Percentiles rank a stretch among this genome's conserved stretches.
phyloP scores from a whole-genome alignment of 768 basidiomycete species.

The Russula griseocarnosa region DNA sequence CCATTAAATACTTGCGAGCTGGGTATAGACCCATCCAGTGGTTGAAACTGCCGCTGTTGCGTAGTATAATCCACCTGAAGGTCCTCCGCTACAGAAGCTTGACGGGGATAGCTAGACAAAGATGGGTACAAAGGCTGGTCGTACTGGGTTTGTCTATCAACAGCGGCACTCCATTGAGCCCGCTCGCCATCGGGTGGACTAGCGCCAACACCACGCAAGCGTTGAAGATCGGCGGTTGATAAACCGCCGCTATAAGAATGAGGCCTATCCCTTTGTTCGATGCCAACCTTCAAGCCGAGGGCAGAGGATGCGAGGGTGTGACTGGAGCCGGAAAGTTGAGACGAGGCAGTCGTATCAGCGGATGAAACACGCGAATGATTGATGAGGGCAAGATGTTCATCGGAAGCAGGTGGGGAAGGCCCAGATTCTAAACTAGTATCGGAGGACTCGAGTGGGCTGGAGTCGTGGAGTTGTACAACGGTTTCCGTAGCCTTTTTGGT shows the following conservation, averaged over 20 bases:
- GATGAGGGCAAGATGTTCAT: constrained; percentile 54
- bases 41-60: constrained; percentile 55
- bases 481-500: constrained; percentile 51
- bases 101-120: constrained; percentile 49
- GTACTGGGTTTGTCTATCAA: constrained; percentile 32
- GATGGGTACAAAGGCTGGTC: constrained; percentile 59
- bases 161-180: constrained; percentile 32
- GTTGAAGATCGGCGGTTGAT: constrained; percentile 67
- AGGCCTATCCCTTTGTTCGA: constrained; percentile 69
- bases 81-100: constrained; percentile 32
- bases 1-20: constrained; percentile 38
- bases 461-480: constrained; percentile 56
- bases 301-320: constrained; percentile 52
- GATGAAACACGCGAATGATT: constrained; percentile 82
- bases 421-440: constrained; percentile 62
- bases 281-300: constrained; percentile 52
- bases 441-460: constrained; percentile 70
- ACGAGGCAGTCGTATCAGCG: constrained; percentile 66
- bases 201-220: constrained; percentile 62
- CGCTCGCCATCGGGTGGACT: constrained; percentile 32
- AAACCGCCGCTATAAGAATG: constrained; percentile 80
- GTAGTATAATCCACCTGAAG: constrained; percentile 52
- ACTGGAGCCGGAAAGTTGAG: constrained; percentile 50
- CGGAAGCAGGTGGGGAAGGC: constrained; percentile 58
- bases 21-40: constrained; percentile 40